phyloP scores from a whole-genome alignment of 1,139 yeast genomes.

The Diutina pseudorugosa region DNA sequence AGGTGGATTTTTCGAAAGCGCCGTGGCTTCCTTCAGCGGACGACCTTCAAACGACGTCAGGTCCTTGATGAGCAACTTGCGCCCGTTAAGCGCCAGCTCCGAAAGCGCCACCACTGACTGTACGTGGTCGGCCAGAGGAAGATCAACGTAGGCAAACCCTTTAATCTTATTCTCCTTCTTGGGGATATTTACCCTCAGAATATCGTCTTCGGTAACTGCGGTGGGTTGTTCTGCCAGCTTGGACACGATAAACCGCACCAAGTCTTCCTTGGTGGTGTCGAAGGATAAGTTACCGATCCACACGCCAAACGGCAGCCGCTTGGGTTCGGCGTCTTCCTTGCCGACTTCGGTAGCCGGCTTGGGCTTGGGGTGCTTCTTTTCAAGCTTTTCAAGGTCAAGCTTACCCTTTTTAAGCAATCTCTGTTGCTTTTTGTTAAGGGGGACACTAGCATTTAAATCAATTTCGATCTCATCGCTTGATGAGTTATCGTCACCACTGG shows the following conservation, averaged over 20 bases:
- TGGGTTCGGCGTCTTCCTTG: slow-evolving; percentile 15
- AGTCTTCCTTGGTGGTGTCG: slow-evolving; percentile 69
- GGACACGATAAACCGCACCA: slow-evolving; percentile 48
- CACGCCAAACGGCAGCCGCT: slow-evolving; percentile 55
- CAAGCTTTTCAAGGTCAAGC: slow-evolving; percentile 44
- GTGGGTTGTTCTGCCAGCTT: slow-evolving; percentile 33
- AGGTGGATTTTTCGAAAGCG: slow-evolving; percentile 66
- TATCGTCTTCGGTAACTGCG: slow-evolving; percentile 33
- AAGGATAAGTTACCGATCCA: slow-evolving; percentile 93
- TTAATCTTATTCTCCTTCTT: slow-evolving; percentile 49
- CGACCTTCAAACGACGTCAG: slow-evolving; percentile 80
- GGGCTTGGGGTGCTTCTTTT: slow-evolving; percentile 35
- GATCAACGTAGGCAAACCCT: slow-evolving; percentile 90
- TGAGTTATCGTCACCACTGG: background rate
- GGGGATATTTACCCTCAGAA: slow-evolving; percentile 56
- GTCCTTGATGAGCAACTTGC: slow-evolving; percentile 76
- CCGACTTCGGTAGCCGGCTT: slow-evolving; percentile 25
- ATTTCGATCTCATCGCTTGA: slow-evolving; percentile 51
- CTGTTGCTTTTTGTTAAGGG: slow-evolving; percentile 84
- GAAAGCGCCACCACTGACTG: slow-evolving; percentile 53
- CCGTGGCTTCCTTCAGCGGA: slow-evolving; percentile 45
- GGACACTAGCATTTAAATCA: slow-evolving; percentile 64
- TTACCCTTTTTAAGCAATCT: slow-evolving; percentile 78
- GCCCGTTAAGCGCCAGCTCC: slow-evolving; percentile 66
- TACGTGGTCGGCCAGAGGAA: slow-evolving; percentile 52